phyloP scores from a whole-genome alignment of 2,329 filamentous ascomycete genomes.

The Fusarium agapanthi region DNA sequence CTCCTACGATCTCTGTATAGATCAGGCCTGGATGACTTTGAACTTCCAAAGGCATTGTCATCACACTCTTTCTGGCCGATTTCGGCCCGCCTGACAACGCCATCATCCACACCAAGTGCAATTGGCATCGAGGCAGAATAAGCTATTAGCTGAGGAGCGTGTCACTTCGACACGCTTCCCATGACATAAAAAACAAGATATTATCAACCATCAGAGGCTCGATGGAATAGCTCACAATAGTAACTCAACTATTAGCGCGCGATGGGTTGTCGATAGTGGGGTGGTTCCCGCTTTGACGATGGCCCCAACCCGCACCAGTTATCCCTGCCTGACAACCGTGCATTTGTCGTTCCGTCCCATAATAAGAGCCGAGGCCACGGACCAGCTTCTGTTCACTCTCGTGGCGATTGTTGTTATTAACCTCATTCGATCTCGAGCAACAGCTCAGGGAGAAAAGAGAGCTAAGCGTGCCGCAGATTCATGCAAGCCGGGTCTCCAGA shows the following conservation, averaged over 20 bases:
- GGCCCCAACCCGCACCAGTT: conserved; percentile 31
- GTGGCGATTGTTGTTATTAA: not conserved
- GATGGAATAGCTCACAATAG: conserved; percentile 11
- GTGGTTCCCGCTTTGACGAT: conserved; percentile 28
- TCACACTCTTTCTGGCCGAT: not conserved
- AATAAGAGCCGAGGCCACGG: conserved; percentile 40
- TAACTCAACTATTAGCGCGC: conserved; percentile 15
- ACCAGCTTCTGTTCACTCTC: conserved; percentile 42
- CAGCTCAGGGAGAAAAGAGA: conserved; percentile 2
- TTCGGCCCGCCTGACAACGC: not conserved
- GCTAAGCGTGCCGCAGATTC: not conserved
- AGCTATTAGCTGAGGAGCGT: not conserved
- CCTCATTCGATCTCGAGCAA: conserved; percentile 3
- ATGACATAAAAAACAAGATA: not conserved
- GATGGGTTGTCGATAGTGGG: conserved; percentile 29
- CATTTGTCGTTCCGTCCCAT: conserved; percentile 39
- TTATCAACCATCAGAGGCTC: not conserved
- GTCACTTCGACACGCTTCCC: not conserved
- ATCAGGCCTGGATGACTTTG: not conserved
- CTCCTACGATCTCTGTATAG: conserved; percentile 13
- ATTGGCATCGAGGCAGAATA: not conserved
- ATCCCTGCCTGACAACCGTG: conserved; percentile 39
- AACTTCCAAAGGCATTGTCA: not conserved
- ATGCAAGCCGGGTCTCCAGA: not conserved
- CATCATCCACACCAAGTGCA: not conserved